Conservation (phyloP, 2,329 filamentous ascomycete species). For the Alternaria dauci region DNA sequence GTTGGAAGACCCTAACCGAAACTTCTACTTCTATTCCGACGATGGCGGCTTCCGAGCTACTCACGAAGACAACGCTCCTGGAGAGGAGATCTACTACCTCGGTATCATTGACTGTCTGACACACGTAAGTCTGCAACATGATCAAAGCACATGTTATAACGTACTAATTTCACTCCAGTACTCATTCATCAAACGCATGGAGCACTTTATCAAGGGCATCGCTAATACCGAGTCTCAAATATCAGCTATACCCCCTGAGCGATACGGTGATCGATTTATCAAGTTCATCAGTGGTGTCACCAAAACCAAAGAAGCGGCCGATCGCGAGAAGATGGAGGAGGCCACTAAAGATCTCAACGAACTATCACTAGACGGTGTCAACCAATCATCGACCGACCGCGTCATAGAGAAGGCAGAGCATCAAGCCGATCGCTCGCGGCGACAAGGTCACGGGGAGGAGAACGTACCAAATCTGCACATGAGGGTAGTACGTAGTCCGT, state of each 20-base stretch:
- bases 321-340: constrained; percentile 59
- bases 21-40: constrained; percentile 89
- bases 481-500: constrained; percentile 64
- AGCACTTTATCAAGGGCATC: constrained; percentile 96
- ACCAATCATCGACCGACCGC: constrained; percentile 57
- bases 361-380: constrained; percentile 51
- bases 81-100: constrained; percentile 95
- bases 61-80: constrained; percentile 83
- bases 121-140: constrained; percentile 70
- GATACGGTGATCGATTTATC: constrained; percentile 93
- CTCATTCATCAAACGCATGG: constrained; percentile 90
- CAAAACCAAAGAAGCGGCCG: constrained; percentile 85
- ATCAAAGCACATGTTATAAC: too few relatives aligned
- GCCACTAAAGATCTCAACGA: constrained; percentile 45
- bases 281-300: constrained; percentile 91
- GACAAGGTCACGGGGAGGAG: constrained; percentile 58
- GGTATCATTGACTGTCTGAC: constrained; percentile 98
- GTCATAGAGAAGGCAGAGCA: constrained; percentile 69
- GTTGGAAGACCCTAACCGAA: constrained; percentile 70
- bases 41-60: constrained; percentile 94
- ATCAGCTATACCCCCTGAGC: constrained; percentile 86
- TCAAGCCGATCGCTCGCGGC: constrained; percentile 66
- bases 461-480: constrained; percentile 71
- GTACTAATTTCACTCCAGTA: constrained; percentile 68
- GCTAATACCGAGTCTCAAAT: constrained; percentile 85